phyloP scores from a whole-genome alignment of 306 rosid genomes.

The Sesbania bispinosa region DNA sequence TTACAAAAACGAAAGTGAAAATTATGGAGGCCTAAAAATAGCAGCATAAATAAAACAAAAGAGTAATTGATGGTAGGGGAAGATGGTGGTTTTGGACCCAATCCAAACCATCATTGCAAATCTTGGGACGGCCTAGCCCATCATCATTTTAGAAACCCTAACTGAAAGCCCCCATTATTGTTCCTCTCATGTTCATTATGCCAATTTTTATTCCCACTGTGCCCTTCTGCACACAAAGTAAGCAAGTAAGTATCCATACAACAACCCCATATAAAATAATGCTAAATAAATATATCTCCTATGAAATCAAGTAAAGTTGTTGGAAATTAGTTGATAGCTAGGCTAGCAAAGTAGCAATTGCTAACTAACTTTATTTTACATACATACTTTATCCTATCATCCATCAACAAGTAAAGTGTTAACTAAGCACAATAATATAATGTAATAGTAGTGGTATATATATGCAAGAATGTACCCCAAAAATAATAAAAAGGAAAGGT shows the following conservation, averaged over 20 bases:
- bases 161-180: constrained; percentile 71
- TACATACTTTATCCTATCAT: background rate
- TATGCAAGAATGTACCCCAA: background rate
- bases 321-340: too few species aligned
- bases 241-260: too few species aligned
- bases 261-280: too few species aligned
- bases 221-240: too few species aligned
- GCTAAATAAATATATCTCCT: too few species aligned
- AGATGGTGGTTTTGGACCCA: constrained; percentile 78
- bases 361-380: too few species aligned
- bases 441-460: too few species aligned
- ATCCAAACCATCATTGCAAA: constrained; percentile 99
- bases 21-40: constrained; percentile 34
- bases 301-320: too few species aligned
- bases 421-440: too few species aligned
- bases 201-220: constrained; percentile 24
- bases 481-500: background rate
- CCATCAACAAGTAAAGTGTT: background rate
- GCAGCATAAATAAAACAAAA: constrained; percentile 47
- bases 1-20: constrained; percentile 19
- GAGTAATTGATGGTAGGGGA: constrained; percentile 50
- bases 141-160: constrained; percentile 92
- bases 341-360: too few species aligned
- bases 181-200: constrained; percentile 47
- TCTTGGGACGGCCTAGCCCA: constrained; percentile 98